A percentile compares a stretch with the other conserved stretches of the same genome.
phyloP scores from a whole-genome alignment of 352 stramenopile genomes.

The Pythium dissimile region DNA sequence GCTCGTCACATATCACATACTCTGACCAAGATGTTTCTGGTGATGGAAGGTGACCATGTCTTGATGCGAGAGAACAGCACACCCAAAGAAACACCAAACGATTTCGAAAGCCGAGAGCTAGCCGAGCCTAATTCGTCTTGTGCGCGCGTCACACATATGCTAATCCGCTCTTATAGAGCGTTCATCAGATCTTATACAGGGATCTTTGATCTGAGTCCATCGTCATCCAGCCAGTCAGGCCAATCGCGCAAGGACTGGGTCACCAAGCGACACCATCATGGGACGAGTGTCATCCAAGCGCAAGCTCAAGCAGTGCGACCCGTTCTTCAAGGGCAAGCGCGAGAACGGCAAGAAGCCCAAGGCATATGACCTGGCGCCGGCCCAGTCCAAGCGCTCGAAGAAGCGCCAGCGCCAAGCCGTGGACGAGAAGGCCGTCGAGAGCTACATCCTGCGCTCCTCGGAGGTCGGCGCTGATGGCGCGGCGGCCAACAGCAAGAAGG shows the following conservation, averaged over 20 bases:
- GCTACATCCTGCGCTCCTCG: constrained; percentile 56
- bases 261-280: constrained; percentile 29
- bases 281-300: constrained; percentile 68
- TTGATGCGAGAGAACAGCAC: too few relatives aligned
- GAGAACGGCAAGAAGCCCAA: constrained; percentile 69
- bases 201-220: constrained; percentile 6
- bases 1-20: too few relatives aligned
- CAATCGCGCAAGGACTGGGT: background rate
- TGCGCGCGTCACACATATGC: too few relatives aligned
- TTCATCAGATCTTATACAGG: background rate
- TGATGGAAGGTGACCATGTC: too few relatives aligned
- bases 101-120: too few relatives aligned
- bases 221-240: constrained; percentile 12
- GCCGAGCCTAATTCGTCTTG: too few relatives aligned
- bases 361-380: constrained; percentile 64
- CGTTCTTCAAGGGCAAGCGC: constrained; percentile 83
- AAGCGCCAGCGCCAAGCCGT: constrained; percentile 69
- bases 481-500: constrained; percentile 15
- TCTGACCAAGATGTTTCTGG: too few relatives aligned
- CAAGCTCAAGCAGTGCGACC: constrained; percentile 85
- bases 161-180: too few relatives aligned
- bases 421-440: constrained; percentile 60
- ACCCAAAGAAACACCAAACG: too few relatives aligned
- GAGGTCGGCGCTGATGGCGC: constrained; percentile 27
- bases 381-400: constrained; percentile 72